Percentiles rank a stretch among this genome's conserved stretches.
Evolutionary conservation across 306 rosid genomes (phyloP).

Genomic region (Lathyrus sativus): DNA sequence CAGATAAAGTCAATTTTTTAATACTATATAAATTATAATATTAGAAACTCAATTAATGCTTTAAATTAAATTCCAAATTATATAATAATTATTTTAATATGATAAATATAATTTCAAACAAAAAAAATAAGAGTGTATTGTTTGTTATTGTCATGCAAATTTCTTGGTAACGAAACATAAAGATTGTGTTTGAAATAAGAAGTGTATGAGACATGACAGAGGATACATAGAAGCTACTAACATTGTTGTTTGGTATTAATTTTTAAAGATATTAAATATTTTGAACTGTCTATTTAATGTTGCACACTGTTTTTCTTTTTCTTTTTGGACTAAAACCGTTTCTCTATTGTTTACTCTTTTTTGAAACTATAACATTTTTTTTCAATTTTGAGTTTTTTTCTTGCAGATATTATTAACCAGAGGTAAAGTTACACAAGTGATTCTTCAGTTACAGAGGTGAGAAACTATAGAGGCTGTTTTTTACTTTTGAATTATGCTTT

Average conservation of each 20-base stretch:
- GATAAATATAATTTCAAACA: neutral
- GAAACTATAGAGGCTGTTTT: neutral
- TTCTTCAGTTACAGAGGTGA: conserved; percentile 8
- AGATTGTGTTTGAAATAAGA: conserved; percentile 22
- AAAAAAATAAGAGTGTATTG: neutral
- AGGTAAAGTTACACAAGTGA: conserved; percentile 23
- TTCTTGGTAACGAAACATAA: conserved; percentile 32
- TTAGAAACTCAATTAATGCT: conserved; percentile 26
- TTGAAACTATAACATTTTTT: conserved; percentile 4
- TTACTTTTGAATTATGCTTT: neutral
- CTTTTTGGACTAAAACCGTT: conserved; percentile 6
- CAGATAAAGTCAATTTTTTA: too few relatives aligned
- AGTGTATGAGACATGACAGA: conserved; percentile 26
- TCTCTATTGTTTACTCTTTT: neutral
- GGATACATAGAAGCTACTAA: conserved; percentile 13
- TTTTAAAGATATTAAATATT: conserved; percentile 46
- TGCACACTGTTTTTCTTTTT: neutral
- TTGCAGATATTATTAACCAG: neutral
- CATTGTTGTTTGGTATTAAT: conserved; percentile 44
- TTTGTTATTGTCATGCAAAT: conserved; percentile 35
- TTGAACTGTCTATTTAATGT: conserved; percentile 51
- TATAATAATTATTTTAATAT: neutral
- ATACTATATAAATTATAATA: too few relatives aligned
- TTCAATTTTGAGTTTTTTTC: conserved; percentile 29
- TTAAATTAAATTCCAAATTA: neutral